phyloP scores from a whole-genome alignment of 345 rosid genomes.

The Eucalyptus tenuipes region DNA sequence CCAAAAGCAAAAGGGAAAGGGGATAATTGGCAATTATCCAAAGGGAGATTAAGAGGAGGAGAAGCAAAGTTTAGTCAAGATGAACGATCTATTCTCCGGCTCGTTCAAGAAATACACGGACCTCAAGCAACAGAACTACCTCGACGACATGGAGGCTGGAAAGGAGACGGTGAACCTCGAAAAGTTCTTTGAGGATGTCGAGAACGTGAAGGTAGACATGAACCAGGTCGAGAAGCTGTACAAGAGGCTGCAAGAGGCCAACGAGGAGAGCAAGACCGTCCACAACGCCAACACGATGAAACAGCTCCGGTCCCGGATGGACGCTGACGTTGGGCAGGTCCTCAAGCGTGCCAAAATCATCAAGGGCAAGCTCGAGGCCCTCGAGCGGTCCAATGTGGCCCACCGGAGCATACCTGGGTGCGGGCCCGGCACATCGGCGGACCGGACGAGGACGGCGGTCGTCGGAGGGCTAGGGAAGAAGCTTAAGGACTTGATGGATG shows the following conservation, averaged over 20 bases:
- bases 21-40: not conserved
- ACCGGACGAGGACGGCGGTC: slow-evolving; percentile 68
- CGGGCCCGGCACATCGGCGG: slow-evolving; percentile 67
- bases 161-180: slow-evolving; percentile 51
- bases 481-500: slow-evolving; percentile 62
- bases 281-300: slow-evolving; percentile 67
- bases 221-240: slow-evolving; percentile 34
- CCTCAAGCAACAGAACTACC: slow-evolving; percentile 38
- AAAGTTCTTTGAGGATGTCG: slow-evolving; percentile 70
- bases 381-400: slow-evolving; percentile 58
- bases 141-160: slow-evolving; percentile 62
- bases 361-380: slow-evolving; percentile 61
- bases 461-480: slow-evolving; percentile 71
- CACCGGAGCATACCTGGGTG: slow-evolving; percentile 52
- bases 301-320: slow-evolving; percentile 49
- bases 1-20: not conserved
- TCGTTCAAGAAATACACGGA: slow-evolving; percentile 74
- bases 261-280: slow-evolving; percentile 55
- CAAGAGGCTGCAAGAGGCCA: slow-evolving; percentile 60
- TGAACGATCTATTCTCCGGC: slow-evolving; percentile 76
- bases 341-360: slow-evolving; percentile 51
- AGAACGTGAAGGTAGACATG: slow-evolving; percentile 66
- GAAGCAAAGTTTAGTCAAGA: slow-evolving; percentile 4
- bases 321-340: slow-evolving; percentile 45
- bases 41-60: not conserved